Percentiles rank a stretch among this genome's conserved stretches.
phyloP scores from a whole-genome alignment of 192 early-diverging fungal species.

The Entophlyctis luteolus region DNA sequence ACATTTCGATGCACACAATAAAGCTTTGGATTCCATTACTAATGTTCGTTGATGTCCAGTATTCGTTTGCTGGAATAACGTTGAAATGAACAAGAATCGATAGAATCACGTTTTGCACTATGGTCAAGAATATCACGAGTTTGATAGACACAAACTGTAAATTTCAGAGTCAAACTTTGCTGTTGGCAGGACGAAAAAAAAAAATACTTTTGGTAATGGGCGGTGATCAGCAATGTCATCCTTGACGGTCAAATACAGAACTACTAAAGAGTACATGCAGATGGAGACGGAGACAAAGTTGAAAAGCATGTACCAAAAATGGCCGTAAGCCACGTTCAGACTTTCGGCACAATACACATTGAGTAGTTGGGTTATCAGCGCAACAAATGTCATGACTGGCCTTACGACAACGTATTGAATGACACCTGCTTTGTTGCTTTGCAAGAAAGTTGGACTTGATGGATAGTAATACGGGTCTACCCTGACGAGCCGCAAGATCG shows the following conservation, averaged over 20 bases:
- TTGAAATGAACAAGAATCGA: constrained; percentile 48
- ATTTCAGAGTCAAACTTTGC: background rate
- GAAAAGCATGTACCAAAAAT: constrained; percentile 60
- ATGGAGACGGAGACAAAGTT: constrained; percentile 62
- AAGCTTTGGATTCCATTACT: constrained; percentile 51
- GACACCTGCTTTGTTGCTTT: constrained; percentile 58
- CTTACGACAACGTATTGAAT: constrained; percentile 70
- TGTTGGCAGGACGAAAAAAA: too few species aligned
- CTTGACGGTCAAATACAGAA: constrained; percentile 61
- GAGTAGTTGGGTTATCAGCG: constrained; percentile 55
- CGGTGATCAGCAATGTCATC: constrained; percentile 25
- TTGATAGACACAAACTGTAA: constrained; percentile 32
- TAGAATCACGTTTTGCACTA: constrained; percentile 55
- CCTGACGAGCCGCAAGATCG: constrained; percentile 40
- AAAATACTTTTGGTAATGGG: constrained; percentile 31
- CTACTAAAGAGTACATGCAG: constrained; percentile 65
- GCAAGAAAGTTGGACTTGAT: constrained; percentile 47
- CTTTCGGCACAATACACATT: constrained; percentile 60
- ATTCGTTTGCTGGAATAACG: constrained; percentile 39
- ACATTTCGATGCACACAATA: constrained; percentile 58
- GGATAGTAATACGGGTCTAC: constrained; percentile 47
- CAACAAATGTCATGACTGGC: constrained; percentile 54
- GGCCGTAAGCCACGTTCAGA: constrained; percentile 58
- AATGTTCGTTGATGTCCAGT: constrained; percentile 55
- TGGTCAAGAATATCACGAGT: constrained; percentile 53